A percentile compares a stretch with the other conserved stretches of the same genome.
Evolutionary conservation across 805 yeast genomes (phyloP).

Genomic region (Candida lessepsii): DNA sequence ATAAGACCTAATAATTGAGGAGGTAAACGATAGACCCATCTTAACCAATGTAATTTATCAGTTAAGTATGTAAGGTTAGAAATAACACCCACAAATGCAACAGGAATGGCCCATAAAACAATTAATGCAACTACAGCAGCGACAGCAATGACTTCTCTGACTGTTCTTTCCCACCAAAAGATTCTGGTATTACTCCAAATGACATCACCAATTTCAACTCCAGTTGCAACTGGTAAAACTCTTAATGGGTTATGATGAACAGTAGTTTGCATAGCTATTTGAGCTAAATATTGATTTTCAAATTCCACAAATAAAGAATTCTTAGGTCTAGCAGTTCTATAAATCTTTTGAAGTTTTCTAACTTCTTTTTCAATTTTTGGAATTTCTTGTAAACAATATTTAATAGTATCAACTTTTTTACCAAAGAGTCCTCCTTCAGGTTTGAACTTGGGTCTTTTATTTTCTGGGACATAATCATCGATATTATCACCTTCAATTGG

Average conservation of each 20-base stretch:
- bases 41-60: constrained; percentile 66
- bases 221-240: constrained; percentile 58
- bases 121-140: constrained; percentile 56
- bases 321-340: constrained; percentile 54
- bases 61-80: constrained; percentile 82
- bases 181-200: constrained; percentile 73
- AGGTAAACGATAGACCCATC: constrained; percentile 77
- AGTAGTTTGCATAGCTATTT: constrained; percentile 63
- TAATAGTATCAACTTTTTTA: constrained; percentile 60
- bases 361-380: constrained; percentile 59
- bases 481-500: constrained; percentile 47
- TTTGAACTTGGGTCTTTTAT: constrained; percentile 65
- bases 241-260: constrained; percentile 66
- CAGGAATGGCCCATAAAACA: constrained; percentile 95
- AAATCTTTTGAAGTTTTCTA: constrained; percentile 50
- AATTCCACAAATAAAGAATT: constrained; percentile 80
- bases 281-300: constrained; percentile 73
- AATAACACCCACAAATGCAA: constrained; percentile 93
- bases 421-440: constrained; percentile 41
- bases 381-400: constrained; percentile 54
- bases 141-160: constrained; percentile 50
- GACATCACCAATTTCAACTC: constrained; percentile 62
- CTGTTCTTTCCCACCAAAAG: constrained; percentile 76
- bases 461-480: constrained; percentile 56
- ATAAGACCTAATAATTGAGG: constrained; percentile 69